These are phyloP conservation scores for Termitomyces heimii DNA, from an alignment of 768 basidiomycete species.

Conservation along the genomic window DNA sequence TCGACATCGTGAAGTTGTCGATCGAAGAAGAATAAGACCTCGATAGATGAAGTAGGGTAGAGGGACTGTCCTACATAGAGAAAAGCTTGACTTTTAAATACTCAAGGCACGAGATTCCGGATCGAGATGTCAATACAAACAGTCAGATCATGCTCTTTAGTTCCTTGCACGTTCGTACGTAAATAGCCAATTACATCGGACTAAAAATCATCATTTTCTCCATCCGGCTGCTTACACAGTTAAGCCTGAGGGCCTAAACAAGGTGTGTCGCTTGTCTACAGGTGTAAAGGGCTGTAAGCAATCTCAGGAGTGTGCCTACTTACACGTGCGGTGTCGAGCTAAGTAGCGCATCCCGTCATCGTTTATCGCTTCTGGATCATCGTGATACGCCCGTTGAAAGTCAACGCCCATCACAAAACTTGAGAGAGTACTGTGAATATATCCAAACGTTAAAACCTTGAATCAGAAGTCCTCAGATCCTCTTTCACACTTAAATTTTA, in stretches of 20 bases:
- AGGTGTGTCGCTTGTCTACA: neutral
- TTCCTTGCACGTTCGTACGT: slow-evolving; percentile 26
- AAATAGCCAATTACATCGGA: slow-evolving; percentile 21
- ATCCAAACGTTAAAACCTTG: neutral
- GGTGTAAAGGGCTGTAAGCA: neutral
- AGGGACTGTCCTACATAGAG: neutral
- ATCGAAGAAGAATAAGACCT: slow-evolving; percentile 3
- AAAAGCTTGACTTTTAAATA: slow-evolving; percentile 1
- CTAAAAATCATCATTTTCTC: neutral
- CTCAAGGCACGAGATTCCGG: neutral
- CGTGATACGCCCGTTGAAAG: neutral
- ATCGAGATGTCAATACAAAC: neutral
- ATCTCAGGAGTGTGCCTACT: neutral
- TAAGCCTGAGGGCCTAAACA: neutral
- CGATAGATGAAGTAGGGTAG: neutral
- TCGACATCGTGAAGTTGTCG: slow-evolving; percentile 13
- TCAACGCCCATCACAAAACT: neutral
- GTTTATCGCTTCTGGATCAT: neutral
- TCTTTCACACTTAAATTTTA: neutral
- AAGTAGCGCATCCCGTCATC: neutral
- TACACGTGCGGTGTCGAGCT: neutral
- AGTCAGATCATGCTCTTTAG: neutral
- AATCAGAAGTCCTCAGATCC: neutral
- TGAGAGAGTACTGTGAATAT: neutral
- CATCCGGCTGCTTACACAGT: neutral